Percentiles rank a stretch among this genome's conserved stretches.
Conservation (phyloP, 345 rosid genomes). For the Hypericum perforatum region DNA sequence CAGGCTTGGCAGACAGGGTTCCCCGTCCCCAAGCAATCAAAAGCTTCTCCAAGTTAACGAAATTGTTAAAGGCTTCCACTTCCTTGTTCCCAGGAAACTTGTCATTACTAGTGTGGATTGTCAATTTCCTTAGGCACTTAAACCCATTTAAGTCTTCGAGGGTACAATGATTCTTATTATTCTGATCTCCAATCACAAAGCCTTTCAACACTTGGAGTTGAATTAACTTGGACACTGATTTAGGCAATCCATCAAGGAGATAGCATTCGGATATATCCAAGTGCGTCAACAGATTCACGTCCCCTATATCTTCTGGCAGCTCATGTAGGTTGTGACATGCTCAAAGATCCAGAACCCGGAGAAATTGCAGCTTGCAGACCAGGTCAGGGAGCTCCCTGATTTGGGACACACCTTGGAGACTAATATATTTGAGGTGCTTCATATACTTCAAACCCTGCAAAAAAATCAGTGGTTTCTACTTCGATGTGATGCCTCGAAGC, state of each 20-base stretch:
- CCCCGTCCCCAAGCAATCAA: slow-evolving; percentile 34
- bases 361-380: slow-evolving; percentile 13
- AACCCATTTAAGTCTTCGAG: too few relatives aligned
- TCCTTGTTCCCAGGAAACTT: neutral
- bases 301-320: slow-evolving; percentile 22
- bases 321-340: slow-evolving; percentile 30
- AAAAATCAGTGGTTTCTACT: slow-evolving; percentile 20
- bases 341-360: slow-evolving; percentile 29
- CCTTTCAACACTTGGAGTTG: too few relatives aligned
- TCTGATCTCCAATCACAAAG: slow-evolving; percentile 18
- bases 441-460: slow-evolving; percentile 15
- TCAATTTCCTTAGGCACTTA: slow-evolving; percentile 27
- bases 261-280: slow-evolving; percentile 33
- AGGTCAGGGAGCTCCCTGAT: slow-evolving; percentile 20
- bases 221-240: too few relatives aligned
- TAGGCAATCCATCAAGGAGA: too few relatives aligned
- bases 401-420: slow-evolving; percentile 35
- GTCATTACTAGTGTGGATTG: too few relatives aligned
- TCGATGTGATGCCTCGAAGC: slow-evolving; percentile 25
- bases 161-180: too few relatives aligned
- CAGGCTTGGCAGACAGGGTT: too few relatives aligned
- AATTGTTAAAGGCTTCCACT: neutral
- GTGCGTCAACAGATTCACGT: slow-evolving; percentile 17
- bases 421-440: slow-evolving; percentile 22
- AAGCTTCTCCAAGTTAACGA: slow-evolving; percentile 14